Conservation (phyloP, 805 yeast genomes). For the Vanderwaltozyma tropicalis region DNA sequence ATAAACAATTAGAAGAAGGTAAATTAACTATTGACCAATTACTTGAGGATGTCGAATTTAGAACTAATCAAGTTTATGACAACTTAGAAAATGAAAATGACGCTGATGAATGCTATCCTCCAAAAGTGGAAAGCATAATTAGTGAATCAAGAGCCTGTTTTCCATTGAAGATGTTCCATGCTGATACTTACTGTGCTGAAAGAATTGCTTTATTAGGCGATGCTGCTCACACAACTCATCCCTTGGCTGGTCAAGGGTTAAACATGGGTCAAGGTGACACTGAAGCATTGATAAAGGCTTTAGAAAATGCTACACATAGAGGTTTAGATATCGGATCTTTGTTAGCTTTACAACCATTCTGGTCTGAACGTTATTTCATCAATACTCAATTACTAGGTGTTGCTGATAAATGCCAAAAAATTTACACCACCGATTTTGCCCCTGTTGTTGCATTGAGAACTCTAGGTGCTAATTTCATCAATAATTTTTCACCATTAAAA, state of each 20-base stretch:
- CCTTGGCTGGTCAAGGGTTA: constrained; percentile 94
- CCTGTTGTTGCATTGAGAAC: constrained; percentile 72
- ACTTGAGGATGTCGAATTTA: constrained; percentile 62
- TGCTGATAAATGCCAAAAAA: constrained; percentile 84
- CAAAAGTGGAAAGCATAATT: constrained; percentile 49
- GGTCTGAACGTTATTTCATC: constrained; percentile 67
- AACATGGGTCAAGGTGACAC: constrained; percentile 97
- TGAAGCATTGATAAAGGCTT: constrained; percentile 51
- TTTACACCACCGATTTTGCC: constrained; percentile 60
- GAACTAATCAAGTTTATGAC: constrained; percentile 33
- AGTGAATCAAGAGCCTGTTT: constrained; percentile 70
- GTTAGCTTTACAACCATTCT: constrained; percentile 76
- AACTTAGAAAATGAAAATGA: constrained; percentile 30
- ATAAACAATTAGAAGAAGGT: constrained; percentile 29
- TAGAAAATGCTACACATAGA: constrained; percentile 59
- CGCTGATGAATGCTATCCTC: constrained; percentile 55
- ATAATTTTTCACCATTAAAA: constrained; percentile 55
- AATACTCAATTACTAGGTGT: constrained; percentile 78
- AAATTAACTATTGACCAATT: constrained; percentile 36
- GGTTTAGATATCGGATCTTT: constrained; percentile 85
- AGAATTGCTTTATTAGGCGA: constrained; percentile 93
- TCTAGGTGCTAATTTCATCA: constrained; percentile 61
- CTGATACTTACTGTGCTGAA: constrained; percentile 76
- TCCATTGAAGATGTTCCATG: constrained; percentile 82
- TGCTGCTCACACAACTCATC: constrained; percentile 97